Conservation (phyloP, 805 yeast species). For the Lipomyces oligophaga region DNA sequence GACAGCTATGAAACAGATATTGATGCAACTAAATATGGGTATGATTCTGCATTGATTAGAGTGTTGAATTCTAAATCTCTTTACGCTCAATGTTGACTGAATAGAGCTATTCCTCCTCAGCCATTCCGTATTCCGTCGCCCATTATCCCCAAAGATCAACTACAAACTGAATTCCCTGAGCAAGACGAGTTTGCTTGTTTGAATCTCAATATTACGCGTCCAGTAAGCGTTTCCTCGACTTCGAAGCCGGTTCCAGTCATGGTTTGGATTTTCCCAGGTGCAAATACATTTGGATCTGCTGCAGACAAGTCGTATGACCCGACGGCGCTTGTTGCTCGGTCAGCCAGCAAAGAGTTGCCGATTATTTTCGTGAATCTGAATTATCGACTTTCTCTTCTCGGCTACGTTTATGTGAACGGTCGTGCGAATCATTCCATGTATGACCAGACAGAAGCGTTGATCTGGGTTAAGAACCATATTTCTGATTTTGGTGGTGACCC, state of each 20-base stretch:
- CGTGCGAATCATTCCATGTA: conserved; percentile 44
- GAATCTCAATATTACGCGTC: conserved; percentile 35
- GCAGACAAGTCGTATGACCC: conserved; percentile 31
- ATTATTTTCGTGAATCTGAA: conserved; percentile 40
- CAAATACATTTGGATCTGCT: conserved; percentile 19
- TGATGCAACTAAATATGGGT: conserved; percentile 26
- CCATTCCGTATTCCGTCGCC: conserved; percentile 10
- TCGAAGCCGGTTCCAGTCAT: conserved; percentile 15
- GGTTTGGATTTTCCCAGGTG: conserved; percentile 28
- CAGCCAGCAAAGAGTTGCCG: conserved; percentile 31
- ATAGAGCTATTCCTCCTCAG: conserved; percentile 26
- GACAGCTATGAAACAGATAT: conserved; percentile 13
- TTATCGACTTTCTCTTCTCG: conserved; percentile 40
- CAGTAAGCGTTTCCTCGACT: conserved; percentile 11
- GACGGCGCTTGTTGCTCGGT: conserved; percentile 30
- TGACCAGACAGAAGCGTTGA: conserved; percentile 48
- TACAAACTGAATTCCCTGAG: conserved; percentile 9
- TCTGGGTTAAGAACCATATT: conserved; percentile 47
- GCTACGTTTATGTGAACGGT: conserved; percentile 42
- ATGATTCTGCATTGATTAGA: not conserved
- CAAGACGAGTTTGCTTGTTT: conserved; percentile 36
- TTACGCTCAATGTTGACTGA: not conserved
- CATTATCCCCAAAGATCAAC: conserved; percentile 18
- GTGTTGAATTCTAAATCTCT: not conserved
- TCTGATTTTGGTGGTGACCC: conserved; percentile 48